Evolutionary conservation across 2,329 filamentous ascomycete species (phyloP).

Genomic region (Fusarium sarcochroum): DNA sequence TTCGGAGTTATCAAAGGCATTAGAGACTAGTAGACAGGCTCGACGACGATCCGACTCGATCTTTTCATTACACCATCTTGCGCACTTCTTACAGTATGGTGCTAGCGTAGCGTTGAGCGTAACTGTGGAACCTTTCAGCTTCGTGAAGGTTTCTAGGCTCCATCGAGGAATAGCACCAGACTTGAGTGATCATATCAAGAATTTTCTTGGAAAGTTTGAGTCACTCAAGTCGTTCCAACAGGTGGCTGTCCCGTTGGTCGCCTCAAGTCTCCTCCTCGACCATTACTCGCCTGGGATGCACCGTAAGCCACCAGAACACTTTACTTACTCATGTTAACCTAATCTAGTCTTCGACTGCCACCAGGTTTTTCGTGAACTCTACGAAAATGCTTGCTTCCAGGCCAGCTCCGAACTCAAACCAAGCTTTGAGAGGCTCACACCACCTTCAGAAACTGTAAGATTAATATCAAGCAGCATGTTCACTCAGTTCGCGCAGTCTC

Average conservation of each 20-base stretch:
- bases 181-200: slow-evolving; percentile 20
- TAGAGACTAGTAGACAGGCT: slow-evolving; percentile 22
- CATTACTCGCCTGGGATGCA: slow-evolving; percentile 39
- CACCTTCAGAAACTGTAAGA: slow-evolving; percentile 21
- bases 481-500: slow-evolving; percentile 26
- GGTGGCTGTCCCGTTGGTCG: slow-evolving; percentile 29
- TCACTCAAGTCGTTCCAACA: slow-evolving; percentile 15
- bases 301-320: slow-evolving; percentile 16
- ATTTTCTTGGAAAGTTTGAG: slow-evolving; percentile 18
- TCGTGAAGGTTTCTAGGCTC: slow-evolving; percentile 25
- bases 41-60: slow-evolving; percentile 15
- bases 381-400: slow-evolving; percentile 9
- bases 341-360: slow-evolving; percentile 16
- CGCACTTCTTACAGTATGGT: slow-evolving; percentile 22
- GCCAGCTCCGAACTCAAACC: slow-evolving; percentile 10
- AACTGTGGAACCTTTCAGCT: slow-evolving; percentile 20
- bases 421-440: not conserved
- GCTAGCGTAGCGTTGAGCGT: not conserved
- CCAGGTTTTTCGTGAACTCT: slow-evolving; percentile 21
- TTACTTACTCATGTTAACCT: not conserved
- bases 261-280: slow-evolving; percentile 36
- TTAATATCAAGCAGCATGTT: slow-evolving; percentile 24
- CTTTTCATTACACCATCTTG: slow-evolving; percentile 20
- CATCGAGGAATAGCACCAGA: slow-evolving; percentile 14
- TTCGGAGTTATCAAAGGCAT: slow-evolving; percentile 11